Evolutionary conservation across 345 rosid genomes (phyloP).

Genomic region (Triadica sebifera): DNA sequence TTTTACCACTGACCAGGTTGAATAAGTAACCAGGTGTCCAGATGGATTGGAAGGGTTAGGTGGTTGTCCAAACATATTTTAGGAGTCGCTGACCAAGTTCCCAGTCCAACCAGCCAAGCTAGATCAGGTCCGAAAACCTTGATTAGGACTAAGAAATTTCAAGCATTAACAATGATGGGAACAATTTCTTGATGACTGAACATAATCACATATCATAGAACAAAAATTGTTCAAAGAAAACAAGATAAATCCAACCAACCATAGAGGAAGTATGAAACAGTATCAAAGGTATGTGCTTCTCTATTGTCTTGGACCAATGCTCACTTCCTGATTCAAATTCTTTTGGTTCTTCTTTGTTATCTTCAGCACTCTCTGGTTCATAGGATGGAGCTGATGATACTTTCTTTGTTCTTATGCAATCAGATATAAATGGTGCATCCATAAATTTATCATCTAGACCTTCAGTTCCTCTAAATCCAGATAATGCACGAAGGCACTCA

Average conservation of each 20-base stretch:
- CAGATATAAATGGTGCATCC: conserved; percentile 79
- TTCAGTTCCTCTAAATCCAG: conserved; percentile 94
- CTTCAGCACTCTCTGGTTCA: conserved; percentile 46
- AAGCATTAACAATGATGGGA: neutral
- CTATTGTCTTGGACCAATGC: conserved; percentile 75
- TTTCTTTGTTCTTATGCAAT: conserved; percentile 64
- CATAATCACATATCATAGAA: neutral
- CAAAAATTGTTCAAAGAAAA: conserved; percentile 2
- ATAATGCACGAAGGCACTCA: conserved; percentile 81
- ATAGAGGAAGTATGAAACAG: conserved; percentile 62
- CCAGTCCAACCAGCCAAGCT: neutral
- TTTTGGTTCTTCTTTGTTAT: conserved; percentile 39
- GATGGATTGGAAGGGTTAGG: neutral
- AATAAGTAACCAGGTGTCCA: neutral
- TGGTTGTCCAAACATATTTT: neutral
- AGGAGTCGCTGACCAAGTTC: neutral
- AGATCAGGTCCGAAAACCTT: neutral
- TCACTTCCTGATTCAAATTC: conserved; percentile 47
- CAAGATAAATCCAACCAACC: conserved; percentile 50
- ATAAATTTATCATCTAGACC: conserved; percentile 63
- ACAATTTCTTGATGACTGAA: neutral
- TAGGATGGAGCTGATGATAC: conserved; percentile 89
- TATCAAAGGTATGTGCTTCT: conserved; percentile 61
- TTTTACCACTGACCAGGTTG: neutral
- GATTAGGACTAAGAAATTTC: neutral